Evolutionary conservation across 495 filamentous ascomycete species (phyloP).

Genomic region (Sordaria brevicollis): DNA sequence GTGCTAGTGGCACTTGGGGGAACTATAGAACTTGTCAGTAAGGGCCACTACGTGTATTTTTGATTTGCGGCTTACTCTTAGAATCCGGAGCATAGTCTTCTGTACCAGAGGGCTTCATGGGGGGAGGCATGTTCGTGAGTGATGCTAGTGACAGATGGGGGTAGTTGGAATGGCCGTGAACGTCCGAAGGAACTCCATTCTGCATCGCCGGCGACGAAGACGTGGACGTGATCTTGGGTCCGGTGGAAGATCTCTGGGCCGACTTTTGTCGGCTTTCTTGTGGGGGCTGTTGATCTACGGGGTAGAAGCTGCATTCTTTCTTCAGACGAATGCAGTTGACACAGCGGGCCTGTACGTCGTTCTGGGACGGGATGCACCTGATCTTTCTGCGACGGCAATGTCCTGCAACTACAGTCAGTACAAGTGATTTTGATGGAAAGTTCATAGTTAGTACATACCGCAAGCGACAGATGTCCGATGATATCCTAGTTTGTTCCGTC

Average conservation of each 20-base stretch:
- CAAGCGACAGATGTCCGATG: slow-evolving; percentile 96
- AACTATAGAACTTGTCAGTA: slow-evolving; percentile 28
- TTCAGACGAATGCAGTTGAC: slow-evolving; percentile 93
- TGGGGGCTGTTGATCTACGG: slow-evolving; percentile 76
- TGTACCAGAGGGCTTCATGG: slow-evolving; percentile 29
- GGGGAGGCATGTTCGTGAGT: slow-evolving; percentile 37
- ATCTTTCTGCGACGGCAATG: slow-evolving; percentile 96
- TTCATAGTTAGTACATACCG: slow-evolving; percentile 52
- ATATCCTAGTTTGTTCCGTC: slow-evolving; percentile 93
- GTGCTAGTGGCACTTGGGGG: slow-evolving; percentile 19
- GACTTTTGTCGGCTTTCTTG: slow-evolving; percentile 28
- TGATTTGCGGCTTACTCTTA: slow-evolving; percentile 28
- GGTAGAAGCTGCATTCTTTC: slow-evolving; percentile 91
- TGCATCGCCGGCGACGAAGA: slow-evolving; percentile 42
- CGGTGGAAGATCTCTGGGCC: slow-evolving; percentile 26
- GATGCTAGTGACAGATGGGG: slow-evolving; percentile 38
- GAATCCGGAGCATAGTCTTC: slow-evolving; percentile 27
- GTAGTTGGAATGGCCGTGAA: slow-evolving; percentile 32
- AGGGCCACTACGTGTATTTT: neutral
- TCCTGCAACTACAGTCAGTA: slow-evolving; percentile 38
- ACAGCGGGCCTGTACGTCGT: slow-evolving; percentile 76
- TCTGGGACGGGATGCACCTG: slow-evolving; percentile 69
- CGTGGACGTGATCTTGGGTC: slow-evolving; percentile 32
- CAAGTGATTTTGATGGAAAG: neutral
- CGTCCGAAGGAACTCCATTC: slow-evolving; percentile 30